Evolutionary conservation across 2,329 filamentous ascomycete genomes (phyloP), one percentile per base, ranked within the genome.

Genomic region (Erysiphe neolycopersici): DNA sequence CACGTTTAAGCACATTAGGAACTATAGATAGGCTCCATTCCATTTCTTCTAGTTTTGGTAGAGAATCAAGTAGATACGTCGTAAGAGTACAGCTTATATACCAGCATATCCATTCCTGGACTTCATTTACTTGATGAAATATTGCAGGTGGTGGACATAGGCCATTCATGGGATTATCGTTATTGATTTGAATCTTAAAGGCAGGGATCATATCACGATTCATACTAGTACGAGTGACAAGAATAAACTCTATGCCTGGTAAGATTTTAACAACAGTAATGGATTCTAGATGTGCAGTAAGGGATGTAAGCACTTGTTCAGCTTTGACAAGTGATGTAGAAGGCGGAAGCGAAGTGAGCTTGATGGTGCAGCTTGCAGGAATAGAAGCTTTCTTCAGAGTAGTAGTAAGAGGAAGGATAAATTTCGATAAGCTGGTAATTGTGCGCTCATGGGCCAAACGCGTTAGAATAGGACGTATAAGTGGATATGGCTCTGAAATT

Each of bases 391-490:
- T 49, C 13, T 33, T 43, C 5, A 57, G 48, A 13, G 50, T 47
- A n/a, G 35, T 43, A 32, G 47, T 50, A 18, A 57, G 47, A 6
- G 50, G 47, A 1, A 43, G 31, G 6, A 58, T 42, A 8, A 54
- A 44, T 8, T 42, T 43, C 18, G 51, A 46, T 2, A 56, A 33
- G 6, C 48, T 45, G 12, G 41, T 42, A 6, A 56, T 43, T 9
- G 46, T 48, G 13, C 49, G 46, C 44, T 56, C 51, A 42, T 58
- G 54, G 16, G 49, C 49, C 12, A 56, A 42, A 11, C 54, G 50
- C 2, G 53, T 53, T 26, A 58, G 57, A 6, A 77, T 57, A 2
- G 73, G 70, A 12, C 71, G 67, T 16, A 80, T 58, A 18, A 80
- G 62, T n/a, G 63, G 60, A 43, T 73, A 67, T 38, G 69, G 61